Evolutionary conservation across 371 early-diverging fungal genomes (phyloP), one percentile per base, ranked within the genome.

Genomic region (Parasitella parasitica): DNA sequence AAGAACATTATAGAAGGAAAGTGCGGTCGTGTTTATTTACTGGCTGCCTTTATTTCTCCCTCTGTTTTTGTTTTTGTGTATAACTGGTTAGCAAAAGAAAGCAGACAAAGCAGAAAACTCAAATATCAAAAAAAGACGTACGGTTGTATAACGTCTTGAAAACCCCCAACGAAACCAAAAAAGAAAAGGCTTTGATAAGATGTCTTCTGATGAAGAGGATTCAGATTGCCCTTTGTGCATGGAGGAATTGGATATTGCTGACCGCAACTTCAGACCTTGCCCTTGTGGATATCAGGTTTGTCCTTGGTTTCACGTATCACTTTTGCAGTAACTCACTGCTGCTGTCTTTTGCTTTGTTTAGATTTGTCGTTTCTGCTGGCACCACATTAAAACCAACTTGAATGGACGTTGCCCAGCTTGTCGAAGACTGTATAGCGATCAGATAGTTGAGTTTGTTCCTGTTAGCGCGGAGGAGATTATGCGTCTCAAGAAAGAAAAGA

Each of bases 301-400:
- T 43, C 8, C 22, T 43, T 43, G 43, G 43, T 11, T 43, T 20
- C 32, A 32, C 3, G 6, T 32, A 3, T 32, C 11, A 11, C 32
- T 32, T n/a, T 32, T 6, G 32, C 32, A 11, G 32, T 32, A 32
- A 32, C 32, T 32, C 6, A 32, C 22, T 27, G 2, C 20, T 28
- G 6, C 3, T 46, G 13, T 24, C 18, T 30, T 8, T 53, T 28
- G 1, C 3, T 22, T 30, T 22, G 1, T 34, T 27, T 79, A 97
- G 95, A 95, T 98, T 63, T 98, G 98, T 75, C 90, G 97, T n/a
- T 98, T 98, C 75, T 98, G 98, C 70, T 97, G 95, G 92, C 91
- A 98, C 73, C 95, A 95, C 67, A 97, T 97, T 76, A 94, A 92
- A 64, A 91, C 96, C 51, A 88, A 94, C 68, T 82, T 94, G 63